Evolutionary conservation across 148 eudicot species (phyloP), one percentile per base, ranked within the genome.

Genomic region (Bassia scoparia): DNA sequence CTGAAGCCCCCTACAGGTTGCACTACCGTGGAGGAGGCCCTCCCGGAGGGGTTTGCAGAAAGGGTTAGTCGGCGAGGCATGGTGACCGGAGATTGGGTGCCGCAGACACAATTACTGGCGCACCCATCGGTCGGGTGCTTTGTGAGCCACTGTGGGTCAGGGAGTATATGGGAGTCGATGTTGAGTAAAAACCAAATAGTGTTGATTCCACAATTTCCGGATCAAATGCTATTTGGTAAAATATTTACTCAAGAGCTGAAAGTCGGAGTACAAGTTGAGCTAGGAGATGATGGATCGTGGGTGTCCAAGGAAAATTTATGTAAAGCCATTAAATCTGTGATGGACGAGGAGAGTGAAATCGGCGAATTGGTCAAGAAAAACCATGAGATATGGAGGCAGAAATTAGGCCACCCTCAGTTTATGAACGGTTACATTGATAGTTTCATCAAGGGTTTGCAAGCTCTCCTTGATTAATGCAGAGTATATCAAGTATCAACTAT

Each of bases 101-200:
- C 77, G 49, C 96, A 90, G 58, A 64, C 80, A 27, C 62, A 70
- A 31, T 62, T 90, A 18, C 30, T 88, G 48, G 67, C 58, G 20
- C 92, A 88, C 61, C 75, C 69, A n/a, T 85, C 92, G 1, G 80
- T 90, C 1, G 92, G 92, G 61, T 90, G 96, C 67, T 88, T 90
- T 74, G 90, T 85, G 75, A 86, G 68, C 77, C 88, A 86, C 24
- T 83, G 90, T 70, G 89, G 90, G 43, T 83, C 81, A 35, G 92
- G 89, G 30, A 84, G 90, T 5, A 85, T 90, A 87, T 86, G 89
- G 92, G 96, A 90, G 74, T 73, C 85, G 0, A 41, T 90, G 75
- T 62, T 80, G 85, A 80, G 86, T 49, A 76, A 80, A 7, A 30
- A 76, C 16, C 89, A 86, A 76, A 79, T 85, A 9, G 93, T 87